Conservation (phyloP, 2,329 filamentous ascomycete genomes). For the Alternaria tenuissima region DNA sequence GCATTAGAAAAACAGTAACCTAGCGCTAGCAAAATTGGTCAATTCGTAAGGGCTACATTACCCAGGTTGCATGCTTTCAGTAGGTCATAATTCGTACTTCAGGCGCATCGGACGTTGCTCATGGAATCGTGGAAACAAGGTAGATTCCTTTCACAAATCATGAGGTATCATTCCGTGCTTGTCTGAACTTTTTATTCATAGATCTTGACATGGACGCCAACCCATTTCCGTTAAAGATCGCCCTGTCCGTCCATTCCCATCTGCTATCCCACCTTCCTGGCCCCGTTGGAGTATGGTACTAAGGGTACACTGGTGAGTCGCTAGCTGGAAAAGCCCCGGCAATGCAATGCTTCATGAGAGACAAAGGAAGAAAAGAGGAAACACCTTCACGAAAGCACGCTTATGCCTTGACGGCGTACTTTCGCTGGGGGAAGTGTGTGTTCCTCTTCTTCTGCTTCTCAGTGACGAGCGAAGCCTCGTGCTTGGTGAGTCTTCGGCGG, state of each 20-base stretch:
- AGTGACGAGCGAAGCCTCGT: conserved; percentile 84
- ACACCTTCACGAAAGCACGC: conserved; percentile 37
- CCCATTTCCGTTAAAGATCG: conserved; percentile 51
- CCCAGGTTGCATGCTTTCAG: neutral
- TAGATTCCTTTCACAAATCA: conserved; percentile 22
- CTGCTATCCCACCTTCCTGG: conserved; percentile 43
- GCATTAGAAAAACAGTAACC: neutral
- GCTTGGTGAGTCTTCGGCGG: conserved; percentile 90
- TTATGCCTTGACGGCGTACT: conserved; percentile 96
- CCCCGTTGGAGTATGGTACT: conserved; percentile 46
- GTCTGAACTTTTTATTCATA: conserved; percentile 53
- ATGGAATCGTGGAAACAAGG: neutral
- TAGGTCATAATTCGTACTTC: neutral
- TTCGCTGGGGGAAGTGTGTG: conserved; percentile 97
- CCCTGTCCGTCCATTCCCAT: conserved; percentile 42
- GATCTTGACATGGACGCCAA: conserved; percentile 53
- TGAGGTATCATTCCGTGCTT: conserved; percentile 28
- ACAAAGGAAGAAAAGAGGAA: conserved; percentile 50
- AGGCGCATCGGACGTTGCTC: conserved; percentile 3
- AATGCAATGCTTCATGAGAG: conserved; percentile 54
- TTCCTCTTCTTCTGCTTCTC: conserved; percentile 97
- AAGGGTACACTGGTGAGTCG: conserved; percentile 52
- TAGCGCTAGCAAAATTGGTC: neutral
- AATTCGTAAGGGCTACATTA: neutral
- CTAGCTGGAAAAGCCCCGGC: conserved; percentile 51